phyloP scores from a whole-genome alignment of 2,329 filamentous ascomycete species.

The Magnaporthiopsis poae region DNA sequence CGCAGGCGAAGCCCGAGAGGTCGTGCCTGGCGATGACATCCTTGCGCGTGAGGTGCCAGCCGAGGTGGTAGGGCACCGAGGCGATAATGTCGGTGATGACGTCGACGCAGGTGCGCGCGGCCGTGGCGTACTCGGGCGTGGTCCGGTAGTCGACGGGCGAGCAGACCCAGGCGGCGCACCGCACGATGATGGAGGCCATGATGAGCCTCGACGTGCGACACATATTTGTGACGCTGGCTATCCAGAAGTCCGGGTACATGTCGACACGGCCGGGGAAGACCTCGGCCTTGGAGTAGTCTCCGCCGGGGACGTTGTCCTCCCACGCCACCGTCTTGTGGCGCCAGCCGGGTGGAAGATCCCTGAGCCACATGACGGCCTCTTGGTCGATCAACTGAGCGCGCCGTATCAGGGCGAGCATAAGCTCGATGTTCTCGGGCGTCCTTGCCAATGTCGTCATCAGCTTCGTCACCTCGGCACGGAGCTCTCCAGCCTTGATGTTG shows the following conservation, averaged over 20 bases:
- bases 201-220: constrained; percentile 43
- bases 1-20: constrained; percentile 38
- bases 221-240: constrained; percentile 49
- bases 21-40: constrained; percentile 29
- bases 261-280: constrained; percentile 53
- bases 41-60: constrained; percentile 42
- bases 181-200: constrained; percentile 44
- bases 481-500: constrained; percentile 43
- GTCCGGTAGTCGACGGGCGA: constrained; percentile 52
- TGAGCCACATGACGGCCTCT: constrained; percentile 42
- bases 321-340: constrained; percentile 44
- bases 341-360: constrained; percentile 39
- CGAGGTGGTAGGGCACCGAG: constrained; percentile 51
- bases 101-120: constrained; percentile 39
- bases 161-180: constrained; percentile 52
- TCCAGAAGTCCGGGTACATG: constrained; percentile 48
- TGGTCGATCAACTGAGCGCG: constrained; percentile 43
- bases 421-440: constrained; percentile 38
- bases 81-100: constrained; percentile 50
- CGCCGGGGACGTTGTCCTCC: constrained; percentile 44
- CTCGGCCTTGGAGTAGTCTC: constrained; percentile 43
- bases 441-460: constrained; percentile 37
- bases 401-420: constrained; percentile 42
- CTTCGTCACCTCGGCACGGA: constrained; percentile 44
- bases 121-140: constrained; percentile 50